phyloP scores from a whole-genome alignment of 441 rosid species.

The Adansonia rubrostipa region DNA sequence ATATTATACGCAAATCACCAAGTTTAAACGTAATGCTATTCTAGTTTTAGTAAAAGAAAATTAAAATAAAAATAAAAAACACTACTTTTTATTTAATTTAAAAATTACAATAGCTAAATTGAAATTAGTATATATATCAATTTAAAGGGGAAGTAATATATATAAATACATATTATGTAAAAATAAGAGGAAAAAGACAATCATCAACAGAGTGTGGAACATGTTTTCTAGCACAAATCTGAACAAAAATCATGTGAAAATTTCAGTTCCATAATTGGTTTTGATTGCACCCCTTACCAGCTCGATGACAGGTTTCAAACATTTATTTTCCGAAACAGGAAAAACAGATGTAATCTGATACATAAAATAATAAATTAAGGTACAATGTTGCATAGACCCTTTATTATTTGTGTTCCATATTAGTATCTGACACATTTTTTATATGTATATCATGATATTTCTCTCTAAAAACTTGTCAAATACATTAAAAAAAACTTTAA shows the following conservation, averaged over 20 bases:
- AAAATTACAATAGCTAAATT: not conserved
- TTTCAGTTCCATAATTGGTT: constrained; percentile 18
- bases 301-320: not conserved
- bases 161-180: not conserved
- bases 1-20: not conserved
- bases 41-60: not conserved
- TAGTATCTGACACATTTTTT: no score
- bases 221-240: not conserved
- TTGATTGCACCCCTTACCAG: constrained; percentile 1
- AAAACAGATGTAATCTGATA: not conserved
- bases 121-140: not conserved
- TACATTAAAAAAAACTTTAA: not conserved
- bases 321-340: not conserved
- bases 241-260: not conserved
- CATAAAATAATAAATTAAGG: not conserved
- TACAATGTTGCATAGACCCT: no score
- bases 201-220: not conserved
- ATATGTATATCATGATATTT: no score
- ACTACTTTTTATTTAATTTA: not conserved
- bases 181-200: not conserved
- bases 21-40: not conserved
- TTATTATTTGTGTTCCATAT: no score
- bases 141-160: not conserved
- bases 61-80: not conserved
- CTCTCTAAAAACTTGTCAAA: no score